Evolutionary conservation across 495 filamentous ascomycete species (phyloP).

Genomic region (Hypoxylon trugodes): DNA sequence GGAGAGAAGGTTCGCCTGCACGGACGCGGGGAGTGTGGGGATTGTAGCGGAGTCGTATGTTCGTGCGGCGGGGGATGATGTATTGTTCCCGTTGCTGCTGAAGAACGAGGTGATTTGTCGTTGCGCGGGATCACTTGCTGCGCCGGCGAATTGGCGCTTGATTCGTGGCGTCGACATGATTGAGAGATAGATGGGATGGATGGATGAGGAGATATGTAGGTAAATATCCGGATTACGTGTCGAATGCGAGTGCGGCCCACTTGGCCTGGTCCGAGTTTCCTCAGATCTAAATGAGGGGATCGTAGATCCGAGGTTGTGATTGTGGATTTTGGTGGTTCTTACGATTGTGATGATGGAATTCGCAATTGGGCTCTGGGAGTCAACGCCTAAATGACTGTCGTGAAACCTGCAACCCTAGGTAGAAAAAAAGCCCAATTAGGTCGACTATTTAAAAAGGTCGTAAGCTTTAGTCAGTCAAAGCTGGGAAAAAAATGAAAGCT

Average conservation of each 20-base stretch:
- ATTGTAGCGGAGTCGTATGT: not conserved
- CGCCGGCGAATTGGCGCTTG: slow-evolving; percentile 61
- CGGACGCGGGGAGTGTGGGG: slow-evolving; percentile 63
- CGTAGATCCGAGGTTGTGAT: not conserved
- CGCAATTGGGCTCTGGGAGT: not conserved
- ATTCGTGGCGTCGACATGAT: slow-evolving; percentile 55
- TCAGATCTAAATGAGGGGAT: slow-evolving; percentile 24
- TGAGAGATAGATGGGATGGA: too few relatives aligned
- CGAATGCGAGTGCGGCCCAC: slow-evolving; percentile 29
- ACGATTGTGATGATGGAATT: slow-evolving; percentile 29
- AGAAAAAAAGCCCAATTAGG: not conserved
- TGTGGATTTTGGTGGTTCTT: not conserved
- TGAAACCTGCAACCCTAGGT: not conserved
- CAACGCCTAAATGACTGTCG: not conserved
- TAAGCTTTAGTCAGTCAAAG: too few relatives aligned
- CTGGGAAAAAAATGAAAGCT: too few relatives aligned
- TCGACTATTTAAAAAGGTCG: not conserved
- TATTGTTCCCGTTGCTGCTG: too few relatives aligned
- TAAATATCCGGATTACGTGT: slow-evolving; percentile 28
- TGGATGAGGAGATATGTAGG: not conserved
- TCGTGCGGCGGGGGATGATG: slow-evolving; percentile 20
- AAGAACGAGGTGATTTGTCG: slow-evolving; percentile 62
- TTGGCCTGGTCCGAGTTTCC: slow-evolving; percentile 6
- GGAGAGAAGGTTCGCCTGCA: slow-evolving; percentile 80
- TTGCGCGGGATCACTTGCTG: slow-evolving; percentile 58